Percentiles rank a stretch among this genome's conserved stretches.
These are phyloP conservation scores for Trichophyton equinum DNA, from an alignment of 2,329 filamentous ascomycete genomes.

Conservation along the genomic window DNA sequence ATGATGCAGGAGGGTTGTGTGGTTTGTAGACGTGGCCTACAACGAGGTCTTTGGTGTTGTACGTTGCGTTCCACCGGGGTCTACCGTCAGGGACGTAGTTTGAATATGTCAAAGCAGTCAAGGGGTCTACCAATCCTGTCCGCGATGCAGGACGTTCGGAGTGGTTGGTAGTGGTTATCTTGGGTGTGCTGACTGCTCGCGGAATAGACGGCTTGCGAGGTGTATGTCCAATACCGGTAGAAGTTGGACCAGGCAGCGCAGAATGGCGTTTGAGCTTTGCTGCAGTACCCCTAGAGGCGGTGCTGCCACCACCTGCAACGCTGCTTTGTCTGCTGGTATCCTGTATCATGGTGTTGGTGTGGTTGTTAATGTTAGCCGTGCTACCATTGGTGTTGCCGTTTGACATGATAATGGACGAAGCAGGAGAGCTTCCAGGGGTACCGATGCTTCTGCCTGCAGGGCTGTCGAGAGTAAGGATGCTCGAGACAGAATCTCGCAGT, in stretches of 20 bases:
- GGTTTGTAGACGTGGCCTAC: conserved; percentile 58
- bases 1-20: conserved; percentile 46
- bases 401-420: conserved; percentile 50
- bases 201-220: conserved; percentile 28
- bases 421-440: conserved; percentile 59
- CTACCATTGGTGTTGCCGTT: conserved; percentile 26
- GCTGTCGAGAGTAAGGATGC: conserved; percentile 71
- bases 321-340: conserved; percentile 38
- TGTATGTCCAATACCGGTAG: conserved; percentile 17
- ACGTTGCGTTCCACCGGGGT: conserved; percentile 61
- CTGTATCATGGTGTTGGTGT: conserved; percentile 13
- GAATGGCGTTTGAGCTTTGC: conserved; percentile 36
- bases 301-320: conserved; percentile 22
- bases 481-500: conserved; percentile 83
- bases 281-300: conserved; percentile 28
- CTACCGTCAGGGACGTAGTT: conserved; percentile 24
- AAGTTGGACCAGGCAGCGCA: conserved; percentile 31
- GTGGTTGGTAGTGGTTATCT: conserved; percentile 9
- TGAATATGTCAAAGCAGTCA: neutral
- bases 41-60: conserved; percentile 51
- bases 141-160: conserved; percentile 6
- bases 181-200: conserved; percentile 19
- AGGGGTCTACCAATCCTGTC: conserved; percentile 19
- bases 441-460: conserved; percentile 59
- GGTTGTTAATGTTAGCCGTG: conserved; percentile 26